Percentiles rank a stretch among this genome's conserved stretches.
Conservation (phyloP, 345 rosid genomes). For the Gossypium arboreum region DNA sequence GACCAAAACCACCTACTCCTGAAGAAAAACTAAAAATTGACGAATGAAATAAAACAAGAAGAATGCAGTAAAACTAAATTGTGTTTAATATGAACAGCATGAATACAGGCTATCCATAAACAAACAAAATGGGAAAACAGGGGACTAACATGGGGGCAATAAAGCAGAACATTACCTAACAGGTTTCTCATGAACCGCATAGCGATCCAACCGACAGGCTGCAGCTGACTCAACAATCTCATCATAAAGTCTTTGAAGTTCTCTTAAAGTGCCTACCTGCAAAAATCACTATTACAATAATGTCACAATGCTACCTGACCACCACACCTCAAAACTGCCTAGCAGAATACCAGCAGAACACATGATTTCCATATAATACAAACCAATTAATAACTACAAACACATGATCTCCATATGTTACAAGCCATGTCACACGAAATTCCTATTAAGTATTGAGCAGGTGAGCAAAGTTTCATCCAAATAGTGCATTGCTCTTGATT, state of each 20-base stretch:
- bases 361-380: background rate
- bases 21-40: constrained; percentile 16
- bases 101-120: background rate
- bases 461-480: background rate
- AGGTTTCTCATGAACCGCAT: constrained; percentile 70
- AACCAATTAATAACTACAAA: constrained; percentile 7
- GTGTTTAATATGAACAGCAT: background rate
- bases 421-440: background rate
- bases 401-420: background rate
- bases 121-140: background rate
- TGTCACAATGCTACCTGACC: constrained; percentile 5
- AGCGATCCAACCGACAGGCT: constrained; percentile 85
- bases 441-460: background rate
- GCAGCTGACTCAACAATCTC: constrained; percentile 75
- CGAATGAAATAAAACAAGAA: constrained; percentile 1
- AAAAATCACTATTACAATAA: constrained; percentile 16
- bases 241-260: constrained; percentile 89
- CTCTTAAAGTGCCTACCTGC: constrained; percentile 73
- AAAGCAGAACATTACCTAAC: constrained; percentile 50
- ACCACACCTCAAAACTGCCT: background rate
- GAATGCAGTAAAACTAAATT: background rate
- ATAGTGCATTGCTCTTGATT: background rate
- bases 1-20: constrained; percentile 99
- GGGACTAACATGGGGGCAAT: background rate
- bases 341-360: background rate